Evolutionary conservation across 345 rosid species (phyloP), one percentile per base, ranked within the genome.

Genomic region (Gossypium bickii): DNA sequence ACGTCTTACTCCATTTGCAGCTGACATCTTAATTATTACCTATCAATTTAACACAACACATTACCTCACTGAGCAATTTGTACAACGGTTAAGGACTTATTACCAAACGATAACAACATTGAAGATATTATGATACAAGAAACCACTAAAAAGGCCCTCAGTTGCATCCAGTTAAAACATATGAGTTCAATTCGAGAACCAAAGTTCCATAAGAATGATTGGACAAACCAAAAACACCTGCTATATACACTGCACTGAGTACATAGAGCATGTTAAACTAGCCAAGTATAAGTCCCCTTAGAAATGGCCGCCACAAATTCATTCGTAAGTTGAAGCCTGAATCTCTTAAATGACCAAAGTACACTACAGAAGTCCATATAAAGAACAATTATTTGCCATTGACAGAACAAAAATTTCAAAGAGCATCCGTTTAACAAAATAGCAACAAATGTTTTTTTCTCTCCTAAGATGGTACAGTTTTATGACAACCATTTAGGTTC

Each of bases 1-100:
- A 72, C 94, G 93, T 49, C 97, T 81, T 60, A 87, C 98, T 79
- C 99, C 98, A 86, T 90, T 96, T 81, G 92, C 99, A 80, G 98
- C 99, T 29, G 98, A 79, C 94, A 96, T 86, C 85, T 92, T 96
- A 75, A 86, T 83, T 52, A 93, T 96, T 71, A 92, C 89, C 98
- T 96, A 88, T 75, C 64, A 81, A 27, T 24, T 67, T 55, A 76
- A 66, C 24, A 61, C 45, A 29, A 67, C n/a, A 38, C 16, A 56
- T 29, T 70, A 70, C 27, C 49, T 16, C 67, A 67, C 22, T 48
- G 57, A 48, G 8, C 15, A 24, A 65, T 67, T 67, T 4, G 41
- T 41, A 49, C 45, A 8, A 69, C 51, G 73, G 20, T 17, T 29
- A 29, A 15, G 53, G 56, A 24, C 60, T 27, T 16, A 16, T 24